phyloP scores from a whole-genome alignment of 2,329 filamentous ascomycete species.

The Colletotrichum musicola region DNA sequence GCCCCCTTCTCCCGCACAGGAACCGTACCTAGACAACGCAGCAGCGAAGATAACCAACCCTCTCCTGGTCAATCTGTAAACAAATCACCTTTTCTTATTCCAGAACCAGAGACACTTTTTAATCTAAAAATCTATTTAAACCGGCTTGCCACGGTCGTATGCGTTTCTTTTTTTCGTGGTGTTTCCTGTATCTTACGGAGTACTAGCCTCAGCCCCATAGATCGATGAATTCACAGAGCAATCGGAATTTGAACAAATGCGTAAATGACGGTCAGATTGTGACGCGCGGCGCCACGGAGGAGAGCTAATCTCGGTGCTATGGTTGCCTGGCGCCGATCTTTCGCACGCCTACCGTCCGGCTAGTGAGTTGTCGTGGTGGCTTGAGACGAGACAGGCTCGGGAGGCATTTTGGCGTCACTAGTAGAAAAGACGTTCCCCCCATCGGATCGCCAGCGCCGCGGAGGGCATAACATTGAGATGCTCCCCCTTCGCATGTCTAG shows the following conservation, averaged over 20 bases:
- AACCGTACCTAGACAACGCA: background rate
- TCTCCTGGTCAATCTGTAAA: background rate
- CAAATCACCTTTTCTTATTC: background rate
- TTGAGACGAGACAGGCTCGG: background rate
- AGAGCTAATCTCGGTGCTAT: conserved; percentile 15
- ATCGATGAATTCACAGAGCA: conserved; percentile 1
- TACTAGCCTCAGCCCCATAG: background rate
- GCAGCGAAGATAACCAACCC: background rate
- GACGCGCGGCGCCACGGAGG: background rate
- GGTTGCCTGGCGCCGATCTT: background rate
- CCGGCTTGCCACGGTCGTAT: background rate
- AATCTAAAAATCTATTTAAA: background rate
- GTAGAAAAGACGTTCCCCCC: no score
- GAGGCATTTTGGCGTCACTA: no score
- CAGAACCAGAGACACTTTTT: background rate
- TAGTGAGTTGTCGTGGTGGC: background rate
- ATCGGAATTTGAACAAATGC: background rate
- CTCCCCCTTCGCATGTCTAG: no score
- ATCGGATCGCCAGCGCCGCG: no score
- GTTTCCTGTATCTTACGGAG: no score
- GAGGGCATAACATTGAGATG: no score
- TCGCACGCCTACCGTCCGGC: background rate
- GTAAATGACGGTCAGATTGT: background rate
- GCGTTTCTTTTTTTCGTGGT: background rate
- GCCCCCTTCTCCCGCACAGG: background rate